Percentiles rank a stretch among this genome's conserved stretches.
Evolutionary conservation across 108 stramenopile genomes (phyloP).

Genomic region (Chaetoceros tenuissimus): DNA sequence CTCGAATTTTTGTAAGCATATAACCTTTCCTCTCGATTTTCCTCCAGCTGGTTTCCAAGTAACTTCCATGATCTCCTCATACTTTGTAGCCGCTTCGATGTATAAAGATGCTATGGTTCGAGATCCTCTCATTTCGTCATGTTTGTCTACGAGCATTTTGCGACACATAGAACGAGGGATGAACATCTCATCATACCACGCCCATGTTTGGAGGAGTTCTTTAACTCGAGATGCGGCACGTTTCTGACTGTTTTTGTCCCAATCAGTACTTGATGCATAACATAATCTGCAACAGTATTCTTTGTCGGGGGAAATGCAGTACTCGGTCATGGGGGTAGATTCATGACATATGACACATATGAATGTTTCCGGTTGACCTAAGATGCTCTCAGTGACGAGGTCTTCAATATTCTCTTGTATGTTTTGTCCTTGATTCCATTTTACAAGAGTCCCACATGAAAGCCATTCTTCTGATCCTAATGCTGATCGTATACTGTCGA

Average conservation of each 20-base stretch:
- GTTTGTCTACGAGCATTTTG: not conserved
- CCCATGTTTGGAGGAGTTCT: not conserved
- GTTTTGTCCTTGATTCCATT: slow-evolving; percentile 8
- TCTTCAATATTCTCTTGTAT: too few species aligned
- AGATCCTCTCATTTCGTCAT: not conserved
- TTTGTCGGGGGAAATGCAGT: not conserved
- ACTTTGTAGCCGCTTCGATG: not conserved
- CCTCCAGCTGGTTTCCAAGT: not conserved
- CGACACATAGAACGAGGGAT: not conserved
- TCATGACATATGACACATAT: not conserved
- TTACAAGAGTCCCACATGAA: not conserved
- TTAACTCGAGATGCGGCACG: not conserved
- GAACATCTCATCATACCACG: slow-evolving; percentile 5
- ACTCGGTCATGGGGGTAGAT: not conserved
- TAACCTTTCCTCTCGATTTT: slow-evolving; percentile 4
- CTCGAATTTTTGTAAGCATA: not conserved
- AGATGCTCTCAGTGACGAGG: not conserved
- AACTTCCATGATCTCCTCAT: slow-evolving; percentile 1
- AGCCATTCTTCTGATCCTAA: not conserved
- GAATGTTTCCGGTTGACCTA: not conserved
- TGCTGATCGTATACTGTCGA: slow-evolving; percentile 1
- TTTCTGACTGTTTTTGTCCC: not conserved
- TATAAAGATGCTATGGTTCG: slow-evolving; percentile 3
- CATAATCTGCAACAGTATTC: not conserved
- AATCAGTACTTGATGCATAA: not conserved